Percentiles rank a stretch among this genome's conserved stretches.
Evolutionary conservation across 495 filamentous ascomycete genomes (phyloP).

Genomic region (Neurospora pannonica): DNA sequence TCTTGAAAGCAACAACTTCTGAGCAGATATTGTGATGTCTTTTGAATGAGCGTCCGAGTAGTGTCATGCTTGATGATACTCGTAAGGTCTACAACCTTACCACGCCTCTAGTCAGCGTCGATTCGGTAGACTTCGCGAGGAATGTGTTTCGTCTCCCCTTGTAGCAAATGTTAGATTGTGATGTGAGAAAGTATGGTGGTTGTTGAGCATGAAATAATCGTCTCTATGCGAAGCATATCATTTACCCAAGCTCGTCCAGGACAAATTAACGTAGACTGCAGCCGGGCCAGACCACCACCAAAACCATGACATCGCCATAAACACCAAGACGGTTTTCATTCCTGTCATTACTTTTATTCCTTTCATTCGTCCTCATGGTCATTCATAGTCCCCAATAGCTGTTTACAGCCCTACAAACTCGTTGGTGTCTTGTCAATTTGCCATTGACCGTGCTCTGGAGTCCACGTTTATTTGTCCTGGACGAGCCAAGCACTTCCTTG

Average conservation of each 20-base stretch:
- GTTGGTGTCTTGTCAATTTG: too few species aligned
- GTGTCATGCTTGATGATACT: neutral
- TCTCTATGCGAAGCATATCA: neutral
- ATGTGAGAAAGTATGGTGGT: neutral
- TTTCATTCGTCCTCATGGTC: too few species aligned
- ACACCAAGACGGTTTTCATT: too few species aligned
- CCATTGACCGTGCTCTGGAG: too few species aligned
- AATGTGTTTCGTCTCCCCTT: neutral
- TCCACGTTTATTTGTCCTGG: too few species aligned
- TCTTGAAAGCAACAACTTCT: neutral
- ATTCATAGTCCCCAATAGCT: too few species aligned
- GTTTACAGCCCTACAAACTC: too few species aligned
- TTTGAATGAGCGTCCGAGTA: neutral
- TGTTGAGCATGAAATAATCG: neutral
- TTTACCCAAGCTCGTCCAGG: too few species aligned
- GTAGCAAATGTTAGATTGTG: neutral
- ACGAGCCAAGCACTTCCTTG: neutral
- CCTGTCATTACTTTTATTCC: too few species aligned
- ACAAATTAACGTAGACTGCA: too few species aligned
- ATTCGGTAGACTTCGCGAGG: neutral
- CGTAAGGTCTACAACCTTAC: neutral
- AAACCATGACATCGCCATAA: too few species aligned
- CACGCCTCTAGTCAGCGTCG: neutral
- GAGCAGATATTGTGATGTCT: neutral
- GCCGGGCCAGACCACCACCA: too few species aligned